Percentiles rank a stretch among this genome's conserved stretches.
Conservation (phyloP, 345 rosid genomes). For the Aquilaria malaccensis region DNA sequence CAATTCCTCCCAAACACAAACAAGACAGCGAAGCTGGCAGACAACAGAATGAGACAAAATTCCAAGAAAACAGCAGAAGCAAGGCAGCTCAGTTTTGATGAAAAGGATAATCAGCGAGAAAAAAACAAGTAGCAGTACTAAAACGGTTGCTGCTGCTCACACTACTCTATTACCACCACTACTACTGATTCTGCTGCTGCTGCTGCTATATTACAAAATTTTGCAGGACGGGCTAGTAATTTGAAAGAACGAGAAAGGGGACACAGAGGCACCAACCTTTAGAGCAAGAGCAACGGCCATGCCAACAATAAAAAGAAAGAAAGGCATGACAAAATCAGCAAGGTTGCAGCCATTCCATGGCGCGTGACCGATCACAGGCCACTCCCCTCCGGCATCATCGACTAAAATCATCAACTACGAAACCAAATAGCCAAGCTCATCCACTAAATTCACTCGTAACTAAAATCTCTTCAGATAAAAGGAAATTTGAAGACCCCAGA, state of each 20-base stretch:
- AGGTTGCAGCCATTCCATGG: conserved; percentile 91
- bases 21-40: too few species aligned
- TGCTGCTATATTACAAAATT: not conserved
- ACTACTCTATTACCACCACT: too few species aligned
- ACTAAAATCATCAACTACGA: conserved; percentile 78
- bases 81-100: not conserved
- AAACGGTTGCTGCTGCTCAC: too few species aligned
- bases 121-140: not conserved
- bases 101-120: not conserved
- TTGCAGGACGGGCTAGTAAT: not conserved
- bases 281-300: conserved; percentile 83
- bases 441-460: not conserved
- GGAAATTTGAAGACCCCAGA: not conserved
- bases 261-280: conserved; percentile 33
- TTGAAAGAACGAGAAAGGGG: not conserved
- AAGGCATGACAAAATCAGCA: conserved; percentile 96
- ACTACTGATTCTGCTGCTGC: too few species aligned
- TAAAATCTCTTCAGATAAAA: not conserved
- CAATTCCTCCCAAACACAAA: too few species aligned
- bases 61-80: too few species aligned
- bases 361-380: conserved; percentile 81
- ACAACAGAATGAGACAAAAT: too few species aligned
- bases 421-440: not conserved
- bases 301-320: conserved; percentile 86
- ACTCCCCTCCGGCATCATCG: conserved; percentile 90